phyloP scores from a whole-genome alignment of 2,329 filamentous ascomycete species.

The Colletotrichum sp. region DNA sequence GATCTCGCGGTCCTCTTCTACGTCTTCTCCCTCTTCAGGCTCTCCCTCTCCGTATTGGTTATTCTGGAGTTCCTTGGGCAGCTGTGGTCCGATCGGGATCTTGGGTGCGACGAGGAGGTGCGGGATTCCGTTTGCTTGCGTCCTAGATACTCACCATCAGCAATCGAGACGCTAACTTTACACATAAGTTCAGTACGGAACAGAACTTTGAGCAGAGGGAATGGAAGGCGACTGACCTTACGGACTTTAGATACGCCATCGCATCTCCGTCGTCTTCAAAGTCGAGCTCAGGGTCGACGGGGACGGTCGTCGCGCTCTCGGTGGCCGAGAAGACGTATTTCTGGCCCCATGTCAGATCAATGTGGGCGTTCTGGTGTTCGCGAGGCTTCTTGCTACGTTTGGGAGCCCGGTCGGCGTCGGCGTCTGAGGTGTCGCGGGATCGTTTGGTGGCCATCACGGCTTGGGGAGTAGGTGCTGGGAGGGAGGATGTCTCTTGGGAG shows the following conservation, averaged over 20 bases:
- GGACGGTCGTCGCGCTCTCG: constrained; percentile 49
- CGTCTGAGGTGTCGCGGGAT: constrained; percentile 33
- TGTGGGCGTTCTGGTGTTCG: constrained; percentile 47
- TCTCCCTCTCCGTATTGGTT: constrained; percentile 30
- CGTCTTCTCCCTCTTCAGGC: constrained; percentile 30
- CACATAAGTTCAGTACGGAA: constrained; percentile 30
- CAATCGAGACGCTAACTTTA: constrained; percentile 22
- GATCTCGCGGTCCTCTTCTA: constrained; percentile 47
- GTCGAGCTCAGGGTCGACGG: constrained; percentile 62
- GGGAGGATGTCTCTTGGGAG: background rate
- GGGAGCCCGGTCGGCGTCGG: constrained; percentile 27
- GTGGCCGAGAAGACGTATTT: constrained; percentile 73
- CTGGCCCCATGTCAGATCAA: constrained; percentile 73
- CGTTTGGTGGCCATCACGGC: constrained; percentile 39
- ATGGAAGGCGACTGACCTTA: constrained; percentile 58
- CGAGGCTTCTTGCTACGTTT: constrained; percentile 31
- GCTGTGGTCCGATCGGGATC: constrained; percentile 55
- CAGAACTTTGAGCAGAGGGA: background rate
- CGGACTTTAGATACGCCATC: constrained; percentile 72
- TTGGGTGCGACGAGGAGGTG: constrained; percentile 71
- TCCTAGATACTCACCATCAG: constrained; percentile 66
- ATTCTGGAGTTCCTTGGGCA: constrained; percentile 42
- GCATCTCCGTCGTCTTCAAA: constrained; percentile 73
- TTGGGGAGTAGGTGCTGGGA: background rate
- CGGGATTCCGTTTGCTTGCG: constrained; percentile 77